Percentiles rank a stretch among this genome's conserved stretches.
These are phyloP conservation scores for Penicillium fimorum DNA, from an alignment of 495 filamentous ascomycete species.

Conservation along the genomic window DNA sequence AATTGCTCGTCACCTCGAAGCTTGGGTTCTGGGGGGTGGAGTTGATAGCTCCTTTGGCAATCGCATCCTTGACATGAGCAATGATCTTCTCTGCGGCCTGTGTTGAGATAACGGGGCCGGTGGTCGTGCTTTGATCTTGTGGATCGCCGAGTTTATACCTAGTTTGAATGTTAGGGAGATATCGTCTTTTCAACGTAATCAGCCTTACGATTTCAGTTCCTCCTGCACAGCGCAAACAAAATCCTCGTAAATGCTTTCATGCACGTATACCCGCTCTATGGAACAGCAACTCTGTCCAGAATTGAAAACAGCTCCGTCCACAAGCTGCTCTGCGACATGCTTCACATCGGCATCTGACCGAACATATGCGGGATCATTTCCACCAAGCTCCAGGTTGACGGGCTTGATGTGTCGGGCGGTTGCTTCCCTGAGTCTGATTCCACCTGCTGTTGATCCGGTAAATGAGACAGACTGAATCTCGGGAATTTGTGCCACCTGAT, in stretches of 20 bases:
- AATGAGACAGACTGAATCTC: conserved; percentile 80
- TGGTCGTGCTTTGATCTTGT: conserved; percentile 68
- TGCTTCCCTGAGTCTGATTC: conserved; percentile 76
- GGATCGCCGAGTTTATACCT: conserved; percentile 90
- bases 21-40: conserved; percentile 77
- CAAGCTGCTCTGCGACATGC: conserved; percentile 89
- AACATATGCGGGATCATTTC: conserved; percentile 92
- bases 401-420: conserved; percentile 76
- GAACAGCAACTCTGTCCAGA: conserved; percentile 96
- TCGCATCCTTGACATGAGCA: conserved; percentile 78
- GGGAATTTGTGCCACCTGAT: conserved; percentile 71
- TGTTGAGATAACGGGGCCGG: conserved; percentile 86
- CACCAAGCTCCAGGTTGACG: conserved; percentile 86
- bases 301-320: conserved; percentile 94
- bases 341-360: conserved; percentile 79
- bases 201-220: conserved; percentile 56
- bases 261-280: conserved; percentile 89
- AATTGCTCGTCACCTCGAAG: conserved; percentile 49
- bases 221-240: conserved; percentile 75
- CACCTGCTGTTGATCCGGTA: conserved; percentile 86
- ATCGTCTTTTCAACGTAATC: not conserved
- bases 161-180: conserved; percentile 19
- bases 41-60: conserved; percentile 79
- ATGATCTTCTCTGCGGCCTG: conserved; percentile 67
- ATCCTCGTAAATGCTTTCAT: conserved; percentile 75